Conservation (phyloP, 2,329 filamentous ascomycete species). For the Setomelanomma holmii region DNA sequence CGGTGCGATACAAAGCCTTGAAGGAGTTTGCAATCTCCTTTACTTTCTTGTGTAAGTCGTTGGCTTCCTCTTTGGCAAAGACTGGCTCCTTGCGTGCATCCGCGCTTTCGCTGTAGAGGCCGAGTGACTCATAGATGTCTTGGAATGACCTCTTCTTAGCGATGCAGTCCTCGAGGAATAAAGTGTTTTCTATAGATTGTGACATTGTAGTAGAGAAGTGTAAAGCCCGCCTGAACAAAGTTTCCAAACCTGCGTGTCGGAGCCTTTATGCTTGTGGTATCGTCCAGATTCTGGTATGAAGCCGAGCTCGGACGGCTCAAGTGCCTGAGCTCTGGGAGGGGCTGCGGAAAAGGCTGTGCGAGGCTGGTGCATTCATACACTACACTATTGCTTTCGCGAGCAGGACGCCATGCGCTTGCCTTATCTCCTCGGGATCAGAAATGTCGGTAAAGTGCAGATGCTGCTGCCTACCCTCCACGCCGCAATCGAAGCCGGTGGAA, state of each 20-base stretch:
- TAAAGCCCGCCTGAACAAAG: neutral
- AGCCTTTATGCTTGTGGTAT: neutral
- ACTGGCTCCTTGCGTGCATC: constrained; percentile 8
- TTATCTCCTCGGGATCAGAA: neutral
- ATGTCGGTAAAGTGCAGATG: neutral
- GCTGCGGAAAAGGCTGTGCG: constrained; percentile 4
- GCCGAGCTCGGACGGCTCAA: constrained; percentile 1
- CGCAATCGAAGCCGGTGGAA: too few species aligned
- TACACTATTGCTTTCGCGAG: neutral
- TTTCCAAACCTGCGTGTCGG: neutral
- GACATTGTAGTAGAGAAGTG: constrained; percentile 2
- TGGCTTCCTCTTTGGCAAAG: constrained; percentile 11
- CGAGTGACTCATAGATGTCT: constrained; percentile 13
- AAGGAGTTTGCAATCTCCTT: constrained; percentile 14
- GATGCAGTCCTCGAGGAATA: constrained; percentile 16
- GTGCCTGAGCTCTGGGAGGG: constrained; percentile 1
- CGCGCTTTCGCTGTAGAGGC: constrained; percentile 4
- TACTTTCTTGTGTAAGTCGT: constrained; percentile 10
- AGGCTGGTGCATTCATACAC: constrained; percentile 9
- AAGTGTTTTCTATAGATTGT: constrained; percentile 7
- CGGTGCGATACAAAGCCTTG: neutral
- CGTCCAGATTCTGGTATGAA: neutral
- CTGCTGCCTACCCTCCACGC: neutral
- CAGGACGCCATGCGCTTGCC: neutral
- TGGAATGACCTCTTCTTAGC: constrained; percentile 5